phyloP scores from a whole-genome alignment of 2,329 filamentous ascomycete genomes.

The Botryosphaeria dothidea region DNA sequence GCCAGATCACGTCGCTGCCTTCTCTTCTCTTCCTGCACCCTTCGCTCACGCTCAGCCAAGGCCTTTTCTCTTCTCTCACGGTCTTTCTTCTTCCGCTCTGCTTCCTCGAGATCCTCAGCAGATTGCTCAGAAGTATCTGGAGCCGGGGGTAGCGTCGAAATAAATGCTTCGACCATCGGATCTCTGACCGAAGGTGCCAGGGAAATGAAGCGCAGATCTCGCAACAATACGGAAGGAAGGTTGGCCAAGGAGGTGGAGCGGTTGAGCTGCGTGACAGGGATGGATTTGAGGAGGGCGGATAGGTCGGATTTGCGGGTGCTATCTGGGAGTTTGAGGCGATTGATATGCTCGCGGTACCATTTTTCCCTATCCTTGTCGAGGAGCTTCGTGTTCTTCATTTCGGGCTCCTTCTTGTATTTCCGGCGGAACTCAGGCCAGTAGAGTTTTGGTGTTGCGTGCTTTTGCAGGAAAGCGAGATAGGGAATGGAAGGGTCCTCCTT shows the following conservation, averaged over 20 bases:
- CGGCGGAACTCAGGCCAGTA: slow-evolving; percentile 98
- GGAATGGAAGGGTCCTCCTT: slow-evolving; percentile 81
- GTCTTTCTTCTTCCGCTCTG: slow-evolving; percentile 37
- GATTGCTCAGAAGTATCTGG: slow-evolving; percentile 47
- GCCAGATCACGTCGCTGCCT: slow-evolving; percentile 61
- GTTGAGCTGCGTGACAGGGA: slow-evolving; percentile 62
- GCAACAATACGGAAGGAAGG: slow-evolving; percentile 63
- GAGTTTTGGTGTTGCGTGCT: slow-evolving; percentile 82
- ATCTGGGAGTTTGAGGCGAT: slow-evolving; percentile 64
- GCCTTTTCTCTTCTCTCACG: slow-evolving; percentile 62
- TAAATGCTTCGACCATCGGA: slow-evolving; percentile 64
- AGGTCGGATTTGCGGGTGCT: slow-evolving; percentile 70
- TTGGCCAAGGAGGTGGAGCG: slow-evolving; percentile 56
- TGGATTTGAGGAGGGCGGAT: slow-evolving; percentile 61
- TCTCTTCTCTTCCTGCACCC: slow-evolving; percentile 64
- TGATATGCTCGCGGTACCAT: slow-evolving; percentile 73
- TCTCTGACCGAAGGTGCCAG: slow-evolving; percentile 64
- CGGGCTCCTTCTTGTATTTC: slow-evolving; percentile 79
- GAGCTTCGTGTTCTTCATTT: slow-evolving; percentile 70
- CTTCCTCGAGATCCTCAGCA: slow-evolving; percentile 55
- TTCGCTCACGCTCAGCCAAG: slow-evolving; percentile 63
- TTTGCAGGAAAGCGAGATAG: slow-evolving; percentile 79
- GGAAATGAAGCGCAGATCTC: slow-evolving; percentile 70
- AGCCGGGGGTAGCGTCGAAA: slow-evolving; percentile 63
- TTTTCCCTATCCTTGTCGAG: slow-evolving; percentile 73